phyloP scores from a whole-genome alignment of 73 alveolate species.

The Diophrys appendiculata region DNA sequence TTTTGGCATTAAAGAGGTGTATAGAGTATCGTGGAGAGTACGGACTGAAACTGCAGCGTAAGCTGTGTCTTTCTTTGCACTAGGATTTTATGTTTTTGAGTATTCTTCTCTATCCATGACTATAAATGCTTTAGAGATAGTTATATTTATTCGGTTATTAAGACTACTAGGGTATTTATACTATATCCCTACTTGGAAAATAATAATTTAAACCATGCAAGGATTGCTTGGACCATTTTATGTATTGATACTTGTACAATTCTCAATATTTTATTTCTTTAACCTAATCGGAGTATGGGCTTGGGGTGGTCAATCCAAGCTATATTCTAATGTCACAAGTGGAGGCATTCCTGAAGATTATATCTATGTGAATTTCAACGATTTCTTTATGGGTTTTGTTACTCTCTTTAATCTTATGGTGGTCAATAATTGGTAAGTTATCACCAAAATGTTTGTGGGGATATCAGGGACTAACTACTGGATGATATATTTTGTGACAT shows the following conservation, averaged over 20 bases:
- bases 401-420: conserved; percentile 67
- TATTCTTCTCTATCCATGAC: neutral
- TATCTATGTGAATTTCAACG: conserved; percentile 56
- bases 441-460: conserved; percentile 40
- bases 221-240: conserved; percentile 37
- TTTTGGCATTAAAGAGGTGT: neutral
- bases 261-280: conserved; percentile 55
- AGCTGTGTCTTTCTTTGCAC: neutral
- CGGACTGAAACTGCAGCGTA: neutral
- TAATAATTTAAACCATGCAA: conserved; percentile 29
- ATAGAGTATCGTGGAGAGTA: neutral
- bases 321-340: neutral
- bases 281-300: conserved; percentile 53
- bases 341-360: conserved; percentile 35
- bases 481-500: conserved; percentile 26
- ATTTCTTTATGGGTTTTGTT: conserved; percentile 55
- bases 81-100: neutral
- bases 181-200: conserved; percentile 13
- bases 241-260: conserved; percentile 35
- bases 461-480: neutral
- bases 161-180: conserved; percentile 9
- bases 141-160: conserved; percentile 12
- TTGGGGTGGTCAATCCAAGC: conserved; percentile 52
- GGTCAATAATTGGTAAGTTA: conserved; percentile 63
- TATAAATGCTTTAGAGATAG: neutral